Evolutionary conservation across 2,329 filamentous ascomycete genomes (phyloP).

Genomic region (Hansfordia pulvinata): DNA sequence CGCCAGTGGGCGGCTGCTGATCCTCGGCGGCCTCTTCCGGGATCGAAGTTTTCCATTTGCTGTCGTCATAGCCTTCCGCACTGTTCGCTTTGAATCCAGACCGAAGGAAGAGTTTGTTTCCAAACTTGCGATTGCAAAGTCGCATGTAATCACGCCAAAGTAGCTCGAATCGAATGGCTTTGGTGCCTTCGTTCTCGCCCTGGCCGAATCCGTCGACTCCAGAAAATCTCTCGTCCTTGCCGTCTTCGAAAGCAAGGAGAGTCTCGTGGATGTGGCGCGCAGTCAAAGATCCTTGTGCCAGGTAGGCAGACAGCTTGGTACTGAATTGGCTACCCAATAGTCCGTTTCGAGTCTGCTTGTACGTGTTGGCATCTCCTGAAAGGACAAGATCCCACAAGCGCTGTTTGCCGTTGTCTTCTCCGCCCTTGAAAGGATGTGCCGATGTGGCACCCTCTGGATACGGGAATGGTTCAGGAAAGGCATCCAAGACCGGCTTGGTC

Average conservation of each 20-base stretch:
- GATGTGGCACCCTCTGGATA: constrained; percentile 39
- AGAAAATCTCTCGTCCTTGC: constrained; percentile 25
- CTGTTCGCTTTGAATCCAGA: constrained; percentile 46
- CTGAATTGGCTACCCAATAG: constrained; percentile 58
- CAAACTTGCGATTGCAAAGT: constrained; percentile 59
- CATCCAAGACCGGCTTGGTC: constrained; percentile 38
- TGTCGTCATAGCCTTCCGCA: too few species aligned
- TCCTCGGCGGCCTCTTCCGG: constrained; percentile 14
- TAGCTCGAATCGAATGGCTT: constrained; percentile 56
- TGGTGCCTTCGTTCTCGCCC: constrained; percentile 61
- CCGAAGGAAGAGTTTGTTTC: constrained; percentile 46
- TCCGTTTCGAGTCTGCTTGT: constrained; percentile 60
- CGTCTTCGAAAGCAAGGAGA: constrained; percentile 58
- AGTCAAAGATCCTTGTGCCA: constrained; percentile 60
- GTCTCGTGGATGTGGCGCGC: constrained; percentile 58
- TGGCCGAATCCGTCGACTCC: constrained; percentile 43
- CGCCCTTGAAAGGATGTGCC: constrained; percentile 55
- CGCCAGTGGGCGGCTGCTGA: constrained; percentile 25
- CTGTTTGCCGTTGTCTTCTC: constrained; percentile 44
- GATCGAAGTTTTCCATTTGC: constrained; percentile 34
- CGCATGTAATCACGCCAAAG: constrained; percentile 76
- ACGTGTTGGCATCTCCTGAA: constrained; percentile 45
- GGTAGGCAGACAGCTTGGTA: constrained; percentile 62
- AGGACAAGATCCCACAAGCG: constrained; percentile 48
- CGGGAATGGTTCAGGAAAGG: constrained; percentile 34